Percentiles rank a stretch among this genome's conserved stretches.
phyloP scores from a whole-genome alignment of 441 rosid genomes.

The Kokia cookei region DNA sequence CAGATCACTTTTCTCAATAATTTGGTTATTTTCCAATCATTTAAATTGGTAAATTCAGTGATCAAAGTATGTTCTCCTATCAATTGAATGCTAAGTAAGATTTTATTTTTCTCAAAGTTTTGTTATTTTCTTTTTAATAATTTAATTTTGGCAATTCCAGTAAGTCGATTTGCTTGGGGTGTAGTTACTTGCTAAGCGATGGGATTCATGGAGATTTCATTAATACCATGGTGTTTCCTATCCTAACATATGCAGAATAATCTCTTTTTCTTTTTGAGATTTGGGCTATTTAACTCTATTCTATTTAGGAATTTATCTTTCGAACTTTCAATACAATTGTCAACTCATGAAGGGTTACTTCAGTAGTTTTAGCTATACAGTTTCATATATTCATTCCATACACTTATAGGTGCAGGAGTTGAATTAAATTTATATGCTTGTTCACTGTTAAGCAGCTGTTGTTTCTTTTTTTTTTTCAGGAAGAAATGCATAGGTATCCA shows the following conservation, averaged over 20 bases:
- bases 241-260: background rate
- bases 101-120: background rate
- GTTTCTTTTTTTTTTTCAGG: background rate
- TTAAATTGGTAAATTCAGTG: conserved; percentile 10
- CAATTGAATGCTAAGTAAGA: background rate
- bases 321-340: background rate
- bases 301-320: background rate
- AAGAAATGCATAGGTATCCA: conserved; percentile 23
- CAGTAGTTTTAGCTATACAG: background rate
- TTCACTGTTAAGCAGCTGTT: background rate
- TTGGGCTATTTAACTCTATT: background rate
- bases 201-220: background rate
- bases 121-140: background rate
- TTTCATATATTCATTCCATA: background rate
- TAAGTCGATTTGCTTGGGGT: conserved; percentile 1
- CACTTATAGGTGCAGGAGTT: background rate
- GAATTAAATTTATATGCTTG: background rate
- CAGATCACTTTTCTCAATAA: background rate
- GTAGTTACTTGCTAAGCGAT: background rate
- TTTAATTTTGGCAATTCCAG: conserved; percentile 4
- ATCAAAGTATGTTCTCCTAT: background rate
- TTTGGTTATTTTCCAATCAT: background rate
- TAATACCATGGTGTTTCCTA: background rate
- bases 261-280: background rate
- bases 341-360: background rate